Evolutionary conservation across 2,329 filamentous ascomycete genomes (phyloP), one percentile per base, ranked within the genome.

Genomic region (Pestalotiopsis sp.): DNA sequence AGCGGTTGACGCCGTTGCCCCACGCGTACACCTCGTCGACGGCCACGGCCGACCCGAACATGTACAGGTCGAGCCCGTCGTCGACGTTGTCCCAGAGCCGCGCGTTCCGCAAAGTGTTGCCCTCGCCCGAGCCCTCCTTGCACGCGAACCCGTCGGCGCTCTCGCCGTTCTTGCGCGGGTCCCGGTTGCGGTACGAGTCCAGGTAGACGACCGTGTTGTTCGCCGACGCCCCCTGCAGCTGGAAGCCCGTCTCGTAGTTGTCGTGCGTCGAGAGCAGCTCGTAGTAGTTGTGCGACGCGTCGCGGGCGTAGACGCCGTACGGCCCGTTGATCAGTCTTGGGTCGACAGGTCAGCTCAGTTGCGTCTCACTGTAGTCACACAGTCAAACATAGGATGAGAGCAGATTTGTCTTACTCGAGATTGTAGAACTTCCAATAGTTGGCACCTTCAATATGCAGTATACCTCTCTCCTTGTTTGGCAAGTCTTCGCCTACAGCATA

Each of bases 51-150:
- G 78, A 81, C 45, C 75, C 79, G 70, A 84, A 84, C 75, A 74
- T 73, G 64, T 72, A 84, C 0, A 85, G 74, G 71, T 85, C 83
- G 4, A 85, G 75, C 1, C 84, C 84, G 66, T 86, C 84, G 52
- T 86, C 84, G 6, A 85, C 84, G 39, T 86, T 86, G 66, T 86
- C 80, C 82, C 83, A 86, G 0, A 86, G 77, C 20, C 84, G 80
- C 0, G 83, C 81, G 5, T 82, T 82, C 36, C 80, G 79, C 6
- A 86, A 71, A 1, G 82, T 71, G 64, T 86, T 86, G 9, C 84
- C 84, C 23, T 79, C 78, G 3, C 84, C 84, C 1, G 74, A 77
- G 6, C 84, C 84, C 59, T 82, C 80, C 73, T 86, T 86, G 73
- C 80, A 82, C 1, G 80, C 84, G 59, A 86, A 83, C 1, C 84